Evolutionary conservation across 2,329 filamentous ascomycete genomes (phyloP), one percentile per base, ranked within the genome.

Genomic region (Aphanocladium album): DNA sequence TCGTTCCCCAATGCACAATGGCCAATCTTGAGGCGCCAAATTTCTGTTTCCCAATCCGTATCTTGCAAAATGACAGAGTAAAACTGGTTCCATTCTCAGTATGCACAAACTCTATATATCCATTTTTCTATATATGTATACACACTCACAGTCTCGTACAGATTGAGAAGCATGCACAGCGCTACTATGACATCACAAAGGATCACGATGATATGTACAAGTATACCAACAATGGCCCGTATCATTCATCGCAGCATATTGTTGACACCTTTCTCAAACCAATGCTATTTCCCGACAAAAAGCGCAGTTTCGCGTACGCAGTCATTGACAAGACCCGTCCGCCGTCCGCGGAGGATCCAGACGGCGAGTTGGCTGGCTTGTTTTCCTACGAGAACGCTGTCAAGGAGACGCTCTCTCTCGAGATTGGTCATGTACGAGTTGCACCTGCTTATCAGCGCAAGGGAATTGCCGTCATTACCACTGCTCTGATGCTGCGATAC

Each of bases 181-280:
- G 54, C 19, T 57, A 49, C 43, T 57, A 49, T 21, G 54, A 57
- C 30, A 49, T 57, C 12, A 57, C 54, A 1, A 57, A 57, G 27
- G 45, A 57, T 33, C 54, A 57, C n/a, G 54, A 57, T 27, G 45
- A 49, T 9, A 57, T 49, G 7, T 57, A 57, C 45, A 57, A 43
- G 3, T 41, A 57, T 21, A 57, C 43, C 8, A 49, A 57, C 54
- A 57, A 49, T 5, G 54, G 54, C 8, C 54, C 54, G 1, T 57
- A 57, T 12, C 30, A n/a, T 19, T 57, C 54, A 1, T 19, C 49
- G 5, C 54, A 39, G 54, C 54, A 57, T n/a, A 27, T 57, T 0
- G 11, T 49, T 14, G 43, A 49, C 16, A 17, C 43, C 5, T 57
- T 57, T 33, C 21, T 57, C 33, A 39, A 27, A 3, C 54, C 54